These are phyloP conservation scores for Crepidotus variabilis DNA, from an alignment of 768 basidiomycete species.

Conservation along the genomic window DNA sequence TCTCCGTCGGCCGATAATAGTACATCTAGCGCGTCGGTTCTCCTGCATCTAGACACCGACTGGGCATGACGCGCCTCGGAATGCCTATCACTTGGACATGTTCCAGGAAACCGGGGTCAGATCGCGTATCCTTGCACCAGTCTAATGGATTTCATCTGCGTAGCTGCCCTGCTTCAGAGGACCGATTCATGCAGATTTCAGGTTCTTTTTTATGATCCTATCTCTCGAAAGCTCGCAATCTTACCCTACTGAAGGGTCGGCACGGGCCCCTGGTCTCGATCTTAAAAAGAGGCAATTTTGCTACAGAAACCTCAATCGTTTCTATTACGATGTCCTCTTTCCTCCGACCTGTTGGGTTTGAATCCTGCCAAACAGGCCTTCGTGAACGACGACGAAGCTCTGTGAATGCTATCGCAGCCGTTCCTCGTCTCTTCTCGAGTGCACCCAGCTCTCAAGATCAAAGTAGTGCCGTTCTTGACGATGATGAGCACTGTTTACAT, in stretches of 20 bases:
- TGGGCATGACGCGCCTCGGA: too few relatives aligned
- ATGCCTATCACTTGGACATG: too few relatives aligned
- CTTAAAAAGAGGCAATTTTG: too few relatives aligned
- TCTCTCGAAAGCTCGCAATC: too few relatives aligned
- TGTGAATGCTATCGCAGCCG: conserved; percentile 24
- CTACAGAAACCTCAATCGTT: background rate
- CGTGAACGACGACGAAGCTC: conserved; percentile 38
- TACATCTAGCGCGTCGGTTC: background rate
- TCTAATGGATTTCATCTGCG: too few relatives aligned
- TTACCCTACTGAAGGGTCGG: too few relatives aligned
- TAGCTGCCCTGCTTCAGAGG: too few relatives aligned
- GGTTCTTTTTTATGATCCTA: too few relatives aligned
- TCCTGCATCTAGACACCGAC: background rate
- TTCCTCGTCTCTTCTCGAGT: conserved; percentile 24
- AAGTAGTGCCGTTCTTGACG: conserved; percentile 30
- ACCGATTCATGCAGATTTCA: too few relatives aligned
- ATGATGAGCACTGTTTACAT: conserved; percentile 15
- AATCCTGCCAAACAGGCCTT: conserved; percentile 31
- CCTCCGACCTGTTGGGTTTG: conserved; percentile 24
- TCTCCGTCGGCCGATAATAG: background rate
- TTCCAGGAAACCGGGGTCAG: too few relatives aligned
- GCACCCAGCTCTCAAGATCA: conserved; percentile 14
- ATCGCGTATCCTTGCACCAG: too few relatives aligned
- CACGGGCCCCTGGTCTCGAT: too few relatives aligned
- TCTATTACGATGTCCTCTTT: background rate